Evolutionary conservation across 1,284 basidiomycete species (phyloP).

Genomic region (Leccinum fallax): DNA sequence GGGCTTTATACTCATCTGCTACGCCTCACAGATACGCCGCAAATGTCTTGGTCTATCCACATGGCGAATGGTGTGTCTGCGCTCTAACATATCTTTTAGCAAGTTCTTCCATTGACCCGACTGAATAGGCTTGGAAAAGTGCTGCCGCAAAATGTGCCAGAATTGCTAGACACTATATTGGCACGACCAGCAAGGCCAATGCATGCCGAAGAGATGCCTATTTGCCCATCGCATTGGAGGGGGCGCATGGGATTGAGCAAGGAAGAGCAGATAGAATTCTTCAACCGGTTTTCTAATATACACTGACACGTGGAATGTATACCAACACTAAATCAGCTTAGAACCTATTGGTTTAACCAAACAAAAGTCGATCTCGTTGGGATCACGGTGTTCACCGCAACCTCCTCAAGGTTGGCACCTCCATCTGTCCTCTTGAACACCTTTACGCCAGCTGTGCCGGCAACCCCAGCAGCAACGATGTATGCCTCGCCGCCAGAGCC

Average conservation of each 20-base stretch:
- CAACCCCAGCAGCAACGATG: slow-evolving; percentile 56
- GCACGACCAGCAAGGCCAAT: slow-evolving; percentile 37
- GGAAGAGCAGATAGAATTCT: slow-evolving; percentile 57
- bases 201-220: slow-evolving; percentile 44
- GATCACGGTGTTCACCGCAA: slow-evolving; percentile 53
- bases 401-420: slow-evolving; percentile 51
- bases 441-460: slow-evolving; percentile 55
- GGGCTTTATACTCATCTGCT: background rate
- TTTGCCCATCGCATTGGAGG: slow-evolving; percentile 60
- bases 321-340: background rate
- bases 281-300: slow-evolving; percentile 11
- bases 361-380: slow-evolving; percentile 58
- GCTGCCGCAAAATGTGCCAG: slow-evolving; percentile 54
- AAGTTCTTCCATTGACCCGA: background rate
- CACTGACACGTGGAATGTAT: background rate
- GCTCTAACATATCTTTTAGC: background rate
- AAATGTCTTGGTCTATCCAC: slow-evolving; percentile 75
- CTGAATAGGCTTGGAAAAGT: slow-evolving; percentile 61
- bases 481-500: slow-evolving; percentile 51
- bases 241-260: slow-evolving; percentile 75
- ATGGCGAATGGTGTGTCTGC: slow-evolving; percentile 73
- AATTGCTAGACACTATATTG: slow-evolving; percentile 53
- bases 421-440: slow-evolving; percentile 56
- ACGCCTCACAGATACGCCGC: slow-evolving; percentile 66
- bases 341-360: slow-evolving; percentile 18